Evolutionary conservation across 208 protist genomes (phyloP).

Genomic region (Polymyxa betae): DNA sequence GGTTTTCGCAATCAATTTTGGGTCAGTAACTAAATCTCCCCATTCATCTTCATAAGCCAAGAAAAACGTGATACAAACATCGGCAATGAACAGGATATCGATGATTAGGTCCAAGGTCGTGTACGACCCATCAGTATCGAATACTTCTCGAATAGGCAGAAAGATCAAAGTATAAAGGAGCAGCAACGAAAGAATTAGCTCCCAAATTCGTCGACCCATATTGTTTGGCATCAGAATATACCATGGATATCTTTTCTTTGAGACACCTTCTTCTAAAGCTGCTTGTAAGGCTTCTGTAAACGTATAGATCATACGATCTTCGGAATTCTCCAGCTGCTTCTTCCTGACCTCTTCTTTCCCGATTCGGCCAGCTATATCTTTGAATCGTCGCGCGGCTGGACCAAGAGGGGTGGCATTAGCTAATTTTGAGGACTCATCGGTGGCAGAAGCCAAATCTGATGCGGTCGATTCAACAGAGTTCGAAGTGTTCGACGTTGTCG

Average conservation of each 20-base stretch:
- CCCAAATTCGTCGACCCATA: background rate
- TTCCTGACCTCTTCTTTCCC: constrained; percentile 13
- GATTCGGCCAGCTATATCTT: background rate
- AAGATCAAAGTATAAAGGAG: constrained; percentile 21
- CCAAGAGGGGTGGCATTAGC: too few relatives aligned
- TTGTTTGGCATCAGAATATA: constrained; percentile 13
- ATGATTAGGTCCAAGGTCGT: constrained; percentile 34
- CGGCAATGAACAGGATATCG: constrained; percentile 39
- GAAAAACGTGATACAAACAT: constrained; percentile 46
- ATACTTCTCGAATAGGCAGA: constrained; percentile 11
- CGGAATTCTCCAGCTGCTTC: background rate
- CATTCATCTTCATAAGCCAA: background rate
- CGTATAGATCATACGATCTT: background rate
- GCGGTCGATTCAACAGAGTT: too few relatives aligned
- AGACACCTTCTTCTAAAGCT: background rate
- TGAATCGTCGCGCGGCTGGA: background rate
- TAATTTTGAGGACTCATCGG: too few relatives aligned
- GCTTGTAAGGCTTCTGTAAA: constrained; percentile 29
- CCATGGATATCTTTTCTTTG: background rate
- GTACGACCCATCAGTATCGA: background rate
- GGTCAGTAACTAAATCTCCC: constrained; percentile 22
- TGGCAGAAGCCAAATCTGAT: too few relatives aligned
- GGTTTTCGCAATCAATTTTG: background rate
- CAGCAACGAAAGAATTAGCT: background rate
- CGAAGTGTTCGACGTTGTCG: too few relatives aligned